Conservation (phyloP, 1,139 yeast genomes). For the Pichia sp. region DNA sequence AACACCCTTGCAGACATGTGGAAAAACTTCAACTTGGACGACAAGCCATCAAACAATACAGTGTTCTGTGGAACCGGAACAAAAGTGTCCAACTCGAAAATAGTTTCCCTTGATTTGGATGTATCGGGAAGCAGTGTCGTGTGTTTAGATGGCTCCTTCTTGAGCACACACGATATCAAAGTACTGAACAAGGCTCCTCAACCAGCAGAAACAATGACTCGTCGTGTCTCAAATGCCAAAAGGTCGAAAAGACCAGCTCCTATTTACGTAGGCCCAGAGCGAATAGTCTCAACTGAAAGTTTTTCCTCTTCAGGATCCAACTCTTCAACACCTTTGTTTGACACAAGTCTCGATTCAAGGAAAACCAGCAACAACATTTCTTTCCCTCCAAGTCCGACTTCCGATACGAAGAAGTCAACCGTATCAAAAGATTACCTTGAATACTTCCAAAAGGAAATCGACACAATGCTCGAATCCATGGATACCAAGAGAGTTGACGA, state of each 20-base stretch:
- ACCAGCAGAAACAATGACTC: not conserved
- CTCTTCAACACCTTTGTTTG: not conserved
- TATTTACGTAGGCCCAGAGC: not conserved
- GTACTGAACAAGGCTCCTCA: not conserved
- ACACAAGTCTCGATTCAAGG: not conserved
- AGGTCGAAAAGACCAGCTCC: not conserved
- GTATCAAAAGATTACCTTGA: constrained; percentile 7
- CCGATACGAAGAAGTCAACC: not conserved
- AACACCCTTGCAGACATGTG: not conserved
- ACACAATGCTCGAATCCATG: constrained; percentile 13
- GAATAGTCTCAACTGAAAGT: not conserved
- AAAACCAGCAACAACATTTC: not conserved
- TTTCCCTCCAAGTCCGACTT: not conserved
- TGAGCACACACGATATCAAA: constrained; percentile 12
- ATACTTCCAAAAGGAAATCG: constrained; percentile 14
- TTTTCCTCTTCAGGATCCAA: not conserved
- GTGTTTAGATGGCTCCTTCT: constrained; percentile 13
- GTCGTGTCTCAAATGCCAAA: too few relatives aligned
- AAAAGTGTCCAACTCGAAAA: constrained; percentile 12
- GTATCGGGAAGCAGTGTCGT: constrained; percentile 5
- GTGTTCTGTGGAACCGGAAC: constrained; percentile 1
- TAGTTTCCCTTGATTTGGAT: constrained; percentile 11
- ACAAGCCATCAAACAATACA: not conserved
- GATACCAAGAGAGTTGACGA: constrained; percentile 15
- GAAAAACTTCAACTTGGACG: not conserved